Base-by-base conservation (phyloP, 2,329 filamentous ascomycete species). In the Monilinia polystroma region DNA sequence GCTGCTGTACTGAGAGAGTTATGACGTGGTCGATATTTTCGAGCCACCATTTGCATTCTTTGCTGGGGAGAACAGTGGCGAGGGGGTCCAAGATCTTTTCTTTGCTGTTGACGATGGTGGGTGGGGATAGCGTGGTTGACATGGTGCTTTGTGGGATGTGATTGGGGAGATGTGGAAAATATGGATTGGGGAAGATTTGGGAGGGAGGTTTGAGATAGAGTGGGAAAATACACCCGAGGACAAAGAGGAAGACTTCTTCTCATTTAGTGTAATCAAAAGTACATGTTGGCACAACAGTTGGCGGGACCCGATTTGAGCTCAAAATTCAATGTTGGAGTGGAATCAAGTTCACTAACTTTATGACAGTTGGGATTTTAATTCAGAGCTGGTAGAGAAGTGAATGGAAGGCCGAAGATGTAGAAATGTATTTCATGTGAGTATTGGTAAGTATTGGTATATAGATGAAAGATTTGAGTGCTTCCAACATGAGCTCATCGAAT, bases 21-120 rank as follows among this genome's bases (percentile, higher is more conserved):
- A 60, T 60, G n/a, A 14, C 16, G 20, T 66, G 54, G 14, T 66
- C 55, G 20, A 66, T 66, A 32, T 43, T 60, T 20, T 38, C 16
- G 12, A 53, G 29, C 29, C 47, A 53, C 55, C 47, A 60, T 29
- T 43, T 45, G 11, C 52, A 35, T 23, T 35, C 45, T 16, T 66
- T 66, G 23, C 63, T 66, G 26, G 41, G n/a, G 20, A 23, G 6
- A 10, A 43, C 53, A 11, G 32, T 53, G 14, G 32, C 45, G 41
- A n/a, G 4, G 29, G 29, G 29, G 41, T 59, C 54, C 12, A 43
- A 66, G 3, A 23, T 60, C 29, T 57, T 57, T 7, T 57, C 38
- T 16, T 20, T 29, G 16, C 16, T 26, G 1, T 57, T 29, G 16
- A 23, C 38, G 11, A 20, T 14, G 12, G 14, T 20, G 38, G 16